Evolutionary conservation across 768 basidiomycete genomes (phyloP).

Genomic region (Steccherinum ochraceum): DNA sequence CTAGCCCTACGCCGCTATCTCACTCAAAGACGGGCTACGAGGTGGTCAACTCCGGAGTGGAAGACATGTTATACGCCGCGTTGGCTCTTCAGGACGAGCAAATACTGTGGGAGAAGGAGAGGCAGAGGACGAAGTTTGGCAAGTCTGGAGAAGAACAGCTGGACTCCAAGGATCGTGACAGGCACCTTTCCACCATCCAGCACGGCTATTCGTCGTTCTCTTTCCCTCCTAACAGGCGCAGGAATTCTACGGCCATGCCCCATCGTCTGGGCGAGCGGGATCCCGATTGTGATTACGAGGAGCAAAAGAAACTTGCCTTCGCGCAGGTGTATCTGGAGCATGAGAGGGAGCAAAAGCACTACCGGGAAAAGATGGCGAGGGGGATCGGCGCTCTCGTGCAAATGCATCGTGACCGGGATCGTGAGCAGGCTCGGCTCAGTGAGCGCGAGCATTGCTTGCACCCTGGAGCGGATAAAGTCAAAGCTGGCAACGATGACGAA

Average conservation of each 20-base stretch:
- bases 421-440: slow-evolving; percentile 13
- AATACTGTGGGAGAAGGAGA: background rate
- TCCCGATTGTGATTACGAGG: background rate
- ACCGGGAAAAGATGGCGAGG: slow-evolving; percentile 6
- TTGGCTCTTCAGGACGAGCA: background rate
- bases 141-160: background rate
- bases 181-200: background rate
- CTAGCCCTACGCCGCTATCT: no score
- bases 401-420: slow-evolving; percentile 18
- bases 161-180: background rate
- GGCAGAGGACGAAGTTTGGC: background rate
- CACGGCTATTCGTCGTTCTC: slow-evolving; percentile 8
- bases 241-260: background rate
- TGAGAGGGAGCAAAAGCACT: slow-evolving; percentile 5
- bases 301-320: no score
- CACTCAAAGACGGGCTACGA: no score
- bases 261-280: background rate
- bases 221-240: slow-evolving; percentile 3
- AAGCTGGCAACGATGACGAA: background rate
- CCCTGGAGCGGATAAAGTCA: background rate
- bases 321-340: background rate
- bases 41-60: no score
- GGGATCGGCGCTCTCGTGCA: slow-evolving; percentile 10
- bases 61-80: background rate
- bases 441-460: slow-evolving; percentile 1